Percentiles rank a stretch among this genome's conserved stretches.
Evolutionary conservation across 75 land plant species (phyloP).

Genomic region (Adiantum capillusveneris): DNA sequence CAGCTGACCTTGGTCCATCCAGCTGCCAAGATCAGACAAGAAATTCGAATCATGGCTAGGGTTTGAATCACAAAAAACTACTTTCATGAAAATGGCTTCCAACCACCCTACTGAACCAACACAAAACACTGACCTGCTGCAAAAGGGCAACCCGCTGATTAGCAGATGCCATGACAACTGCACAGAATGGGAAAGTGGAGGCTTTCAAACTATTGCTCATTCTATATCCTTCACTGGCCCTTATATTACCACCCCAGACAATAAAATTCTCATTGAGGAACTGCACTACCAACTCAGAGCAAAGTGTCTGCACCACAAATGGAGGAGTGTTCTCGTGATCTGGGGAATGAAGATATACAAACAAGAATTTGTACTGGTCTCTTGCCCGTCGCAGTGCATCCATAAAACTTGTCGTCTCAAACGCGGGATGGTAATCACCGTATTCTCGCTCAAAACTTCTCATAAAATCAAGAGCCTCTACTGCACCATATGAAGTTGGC

Average conservation of each 20-base stretch:
- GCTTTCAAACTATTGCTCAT: constrained; percentile 99
- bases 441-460: constrained; percentile 75
- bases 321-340: constrained; percentile 84
- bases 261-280: constrained; percentile 93
- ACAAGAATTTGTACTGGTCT: constrained; percentile 67
- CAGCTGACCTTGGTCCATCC: constrained; percentile 84
- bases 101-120: too few relatives aligned
- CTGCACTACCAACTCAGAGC: constrained; percentile 48
- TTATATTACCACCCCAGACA: constrained; percentile 86
- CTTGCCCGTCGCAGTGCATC: constrained; percentile 73
- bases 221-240: constrained; percentile 85
- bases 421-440: constrained; percentile 50
- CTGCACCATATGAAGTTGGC: constrained; percentile 44
- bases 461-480: constrained; percentile 67
- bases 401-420: constrained; percentile 70
- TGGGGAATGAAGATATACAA: constrained; percentile 96
- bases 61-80: too few relatives aligned
- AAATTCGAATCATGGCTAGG: too few relatives aligned
- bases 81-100: too few relatives aligned
- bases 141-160: constrained; percentile 84
- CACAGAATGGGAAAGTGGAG: constrained; percentile 91
- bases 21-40: constrained; percentile 34
- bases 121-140: constrained; percentile 54
- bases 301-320: constrained; percentile 70
- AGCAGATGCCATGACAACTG: constrained; percentile 82